A percentile compares a stretch with the other conserved stretches of the same genome.
Conservation (phyloP, 83 land plant genomes). For the Picea abies region DNA sequence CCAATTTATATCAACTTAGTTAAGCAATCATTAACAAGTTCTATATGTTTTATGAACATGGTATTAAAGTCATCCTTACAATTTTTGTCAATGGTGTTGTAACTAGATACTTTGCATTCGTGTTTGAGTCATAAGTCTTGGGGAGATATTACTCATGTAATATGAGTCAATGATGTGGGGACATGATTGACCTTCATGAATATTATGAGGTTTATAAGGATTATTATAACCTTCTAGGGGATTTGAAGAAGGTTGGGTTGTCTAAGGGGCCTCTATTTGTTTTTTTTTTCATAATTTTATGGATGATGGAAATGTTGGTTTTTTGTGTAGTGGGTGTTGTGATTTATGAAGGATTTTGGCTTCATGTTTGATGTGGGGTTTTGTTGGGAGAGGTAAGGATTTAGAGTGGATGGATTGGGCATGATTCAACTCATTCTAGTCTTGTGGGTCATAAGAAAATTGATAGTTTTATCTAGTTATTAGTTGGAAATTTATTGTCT, state of each 20-base stretch:
- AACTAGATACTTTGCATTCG: too few relatives aligned
- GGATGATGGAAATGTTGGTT: constrained; percentile 37
- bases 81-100: too few relatives aligned
- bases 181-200: constrained; percentile 38
- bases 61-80: too few relatives aligned
- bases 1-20: too few relatives aligned
- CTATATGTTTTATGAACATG: too few relatives aligned
- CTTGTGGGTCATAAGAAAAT: constrained; percentile 35
- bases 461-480: constrained; percentile 50
- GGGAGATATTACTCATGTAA: too few relatives aligned
- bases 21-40: too few relatives aligned
- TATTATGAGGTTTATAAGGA: constrained; percentile 73
- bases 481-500: constrained; percentile 70
- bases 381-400: constrained; percentile 81
- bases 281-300: constrained; percentile 20
- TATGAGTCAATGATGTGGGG: too few relatives aligned
- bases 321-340: constrained; percentile 64
- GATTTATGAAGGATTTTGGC: constrained; percentile 19
- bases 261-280: constrained; percentile 58
- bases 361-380: constrained; percentile 26
- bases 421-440: constrained; percentile 84
- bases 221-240: constrained; percentile 54
- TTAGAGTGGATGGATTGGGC: constrained; percentile 91
- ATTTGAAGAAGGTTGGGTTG: constrained; percentile 63
- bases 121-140: too few relatives aligned